phyloP scores from a whole-genome alignment of 2,329 filamentous ascomycete species.

The Pestalotiopsis sp. region DNA sequence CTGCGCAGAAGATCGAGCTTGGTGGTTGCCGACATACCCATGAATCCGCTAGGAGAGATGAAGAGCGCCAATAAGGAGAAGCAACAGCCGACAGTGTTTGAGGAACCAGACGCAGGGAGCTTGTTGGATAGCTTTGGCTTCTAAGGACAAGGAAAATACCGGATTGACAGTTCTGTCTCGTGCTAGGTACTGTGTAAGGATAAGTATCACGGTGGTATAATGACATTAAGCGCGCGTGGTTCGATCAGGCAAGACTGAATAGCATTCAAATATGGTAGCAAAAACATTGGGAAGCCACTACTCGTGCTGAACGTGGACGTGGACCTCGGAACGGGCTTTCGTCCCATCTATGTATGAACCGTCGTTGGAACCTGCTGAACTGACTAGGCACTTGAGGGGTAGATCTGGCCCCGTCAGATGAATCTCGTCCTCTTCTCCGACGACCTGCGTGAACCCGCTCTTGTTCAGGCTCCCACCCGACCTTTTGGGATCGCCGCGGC shows the following conservation, averaged over 20 bases:
- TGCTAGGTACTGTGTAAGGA: not conserved
- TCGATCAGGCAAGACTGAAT: not conserved
- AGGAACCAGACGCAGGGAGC: conserved; percentile 89
- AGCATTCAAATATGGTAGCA: not conserved
- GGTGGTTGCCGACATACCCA: conserved; percentile 75
- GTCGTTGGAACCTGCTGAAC: not conserved
- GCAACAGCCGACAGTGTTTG: conserved; percentile 75
- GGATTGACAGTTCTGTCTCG: not conserved
- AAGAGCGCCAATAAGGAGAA: conserved; percentile 49
- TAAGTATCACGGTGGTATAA: not conserved
- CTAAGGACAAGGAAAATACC: conserved; percentile 40
- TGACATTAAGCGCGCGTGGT: not conserved
- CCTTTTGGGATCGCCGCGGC: not conserved
- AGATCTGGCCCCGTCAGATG: not conserved
- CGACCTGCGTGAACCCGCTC: not conserved
- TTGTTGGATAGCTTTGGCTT: conserved; percentile 94
- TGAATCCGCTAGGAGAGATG: conserved; percentile 43
- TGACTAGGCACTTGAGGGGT: not conserved
- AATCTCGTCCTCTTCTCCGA: not conserved
- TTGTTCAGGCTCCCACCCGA: not conserved
- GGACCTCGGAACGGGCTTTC: not conserved
- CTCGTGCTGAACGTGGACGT: not conserved
- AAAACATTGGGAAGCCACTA: not conserved
- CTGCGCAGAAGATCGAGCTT: conserved; percentile 74
- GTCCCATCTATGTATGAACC: not conserved